Percentiles rank a stretch among this genome's conserved stretches.
Evolutionary conservation across 2,329 filamentous ascomycete species (phyloP).

Genomic region (Fusarium concolor): DNA sequence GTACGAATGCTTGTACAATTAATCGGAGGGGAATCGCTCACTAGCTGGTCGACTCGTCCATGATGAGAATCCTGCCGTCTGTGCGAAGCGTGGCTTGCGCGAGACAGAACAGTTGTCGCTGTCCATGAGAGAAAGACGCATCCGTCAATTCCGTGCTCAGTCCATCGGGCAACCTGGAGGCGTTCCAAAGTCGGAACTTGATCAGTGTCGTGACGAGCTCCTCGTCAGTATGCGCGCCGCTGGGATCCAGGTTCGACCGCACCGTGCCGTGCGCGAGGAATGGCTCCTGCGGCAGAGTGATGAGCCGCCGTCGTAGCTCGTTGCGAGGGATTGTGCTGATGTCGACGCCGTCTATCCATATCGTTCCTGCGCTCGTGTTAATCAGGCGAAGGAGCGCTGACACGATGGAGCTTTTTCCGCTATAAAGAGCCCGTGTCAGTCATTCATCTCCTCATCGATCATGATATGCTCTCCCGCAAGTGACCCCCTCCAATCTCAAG

Average conservation of each 20-base stretch:
- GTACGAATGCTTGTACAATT: conserved; percentile 2
- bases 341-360: conserved; percentile 1
- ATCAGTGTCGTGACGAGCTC: conserved; percentile 2
- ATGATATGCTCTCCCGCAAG: conserved; percentile 58
- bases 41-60: conserved; percentile 58
- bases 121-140: conserved; percentile 58
- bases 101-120: conserved; percentile 62
- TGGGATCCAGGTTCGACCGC: conserved; percentile 5
- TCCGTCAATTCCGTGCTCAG: conserved; percentile 55
- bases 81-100: conserved; percentile 57
- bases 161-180: conserved; percentile 50
- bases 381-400: conserved; percentile 3
- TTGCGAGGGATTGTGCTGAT: conserved; percentile 4
- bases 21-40: conserved; percentile 15
- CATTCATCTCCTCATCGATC: conserved; percentile 49
- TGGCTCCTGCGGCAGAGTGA: conserved; percentile 9
- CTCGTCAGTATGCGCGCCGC: conserved; percentile 2
- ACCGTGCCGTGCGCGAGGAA: not conserved
- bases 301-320: conserved; percentile 1
- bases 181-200: conserved; percentile 10
- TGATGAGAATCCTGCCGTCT: conserved; percentile 52
- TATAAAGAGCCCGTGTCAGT: conserved; percentile 3
- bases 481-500: conserved; percentile 1
- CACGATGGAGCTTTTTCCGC: conserved; percentile 5
- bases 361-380: not conserved